phyloP scores from a whole-genome alignment of 768 basidiomycete genomes.

The Kwoniella sp. region DNA sequence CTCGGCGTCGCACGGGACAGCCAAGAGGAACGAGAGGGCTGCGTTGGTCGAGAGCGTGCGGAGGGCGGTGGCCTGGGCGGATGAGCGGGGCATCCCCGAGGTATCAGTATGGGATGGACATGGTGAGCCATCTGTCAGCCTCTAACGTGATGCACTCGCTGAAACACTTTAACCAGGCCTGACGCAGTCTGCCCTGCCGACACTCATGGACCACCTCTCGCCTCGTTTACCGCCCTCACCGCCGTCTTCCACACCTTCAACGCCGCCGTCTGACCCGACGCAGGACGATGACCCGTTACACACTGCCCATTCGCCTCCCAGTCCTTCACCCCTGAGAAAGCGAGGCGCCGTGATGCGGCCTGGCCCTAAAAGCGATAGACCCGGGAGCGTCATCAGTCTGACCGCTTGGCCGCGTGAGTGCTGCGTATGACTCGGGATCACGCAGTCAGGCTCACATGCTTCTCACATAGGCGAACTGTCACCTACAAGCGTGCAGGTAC shows the following conservation, averaged over 20 bases:
- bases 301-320: not conserved
- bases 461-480: too few species aligned
- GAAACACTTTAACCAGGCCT: not conserved
- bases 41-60: constrained; percentile 5
- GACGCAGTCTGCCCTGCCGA: constrained; percentile 8
- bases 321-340: not conserved
- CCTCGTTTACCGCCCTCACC: not conserved
- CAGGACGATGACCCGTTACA: constrained; percentile 3
- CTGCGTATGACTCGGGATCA: too few species aligned
- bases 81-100: constrained; percentile 5
- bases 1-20: not conserved
- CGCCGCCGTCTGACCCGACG: constrained; percentile 2
- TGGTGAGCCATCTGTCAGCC: constrained; percentile 3
- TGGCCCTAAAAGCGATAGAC: too few species aligned
- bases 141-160: not conserved
- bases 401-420: too few species aligned
- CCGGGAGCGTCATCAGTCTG: too few species aligned
- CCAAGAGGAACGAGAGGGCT: constrained; percentile 2
- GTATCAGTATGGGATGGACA: constrained; percentile 11
- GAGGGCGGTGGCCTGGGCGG: constrained; percentile 5
- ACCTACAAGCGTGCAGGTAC: too few species aligned
- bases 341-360: too few species aligned
- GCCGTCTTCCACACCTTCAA: constrained; percentile 6
- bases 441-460: too few species aligned
- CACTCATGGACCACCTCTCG: not conserved